Percentiles rank a stretch among this genome's conserved stretches.
phyloP scores from a whole-genome alignment of 2,329 filamentous ascomycete genomes.

The Zasmidium cellare region DNA sequence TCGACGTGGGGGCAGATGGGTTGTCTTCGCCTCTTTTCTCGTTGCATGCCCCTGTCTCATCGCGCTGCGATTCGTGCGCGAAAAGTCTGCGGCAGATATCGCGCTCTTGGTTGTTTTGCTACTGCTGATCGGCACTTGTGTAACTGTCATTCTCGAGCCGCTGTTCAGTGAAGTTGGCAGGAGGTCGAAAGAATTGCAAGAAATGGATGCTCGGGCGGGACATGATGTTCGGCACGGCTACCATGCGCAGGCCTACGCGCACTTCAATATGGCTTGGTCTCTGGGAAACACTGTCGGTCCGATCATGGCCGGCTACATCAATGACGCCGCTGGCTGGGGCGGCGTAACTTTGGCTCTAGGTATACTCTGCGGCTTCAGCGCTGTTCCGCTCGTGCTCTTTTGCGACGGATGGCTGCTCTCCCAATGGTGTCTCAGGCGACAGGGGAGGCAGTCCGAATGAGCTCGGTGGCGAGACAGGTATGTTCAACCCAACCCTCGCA shows the following conservation, averaged over 20 bases:
- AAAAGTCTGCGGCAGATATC: slow-evolving; percentile 17
- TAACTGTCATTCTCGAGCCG: slow-evolving; percentile 22
- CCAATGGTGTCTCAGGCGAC: no score
- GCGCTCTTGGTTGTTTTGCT: slow-evolving; percentile 19
- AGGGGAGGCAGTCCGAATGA: no score
- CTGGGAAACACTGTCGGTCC: slow-evolving; percentile 27
- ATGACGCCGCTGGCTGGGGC: slow-evolving; percentile 24
- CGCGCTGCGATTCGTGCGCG: slow-evolving; percentile 18
- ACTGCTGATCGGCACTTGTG: slow-evolving; percentile 15
- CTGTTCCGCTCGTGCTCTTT: slow-evolving; percentile 44
- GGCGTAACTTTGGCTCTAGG: slow-evolving; percentile 18
- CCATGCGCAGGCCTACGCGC: slow-evolving; percentile 56
- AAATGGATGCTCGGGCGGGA: slow-evolving; percentile 8
- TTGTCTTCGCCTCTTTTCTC: slow-evolving; percentile 18
- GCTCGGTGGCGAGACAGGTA: no score
- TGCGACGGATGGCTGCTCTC: slow-evolving; percentile 14
- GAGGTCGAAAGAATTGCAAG: slow-evolving; percentile 16
- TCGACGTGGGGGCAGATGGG: slow-evolving; percentile 19
- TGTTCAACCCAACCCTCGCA: no score
- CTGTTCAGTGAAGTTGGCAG: slow-evolving; percentile 24
- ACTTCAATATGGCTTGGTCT: slow-evolving; percentile 31
- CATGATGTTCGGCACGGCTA: slow-evolving; percentile 8
- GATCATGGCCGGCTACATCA: slow-evolving; percentile 24
- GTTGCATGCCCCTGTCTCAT: slow-evolving; percentile 14
- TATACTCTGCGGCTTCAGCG: slow-evolving; percentile 46